phyloP scores from a whole-genome alignment of 768 basidiomycete genomes.

The Trametes meyenii region DNA sequence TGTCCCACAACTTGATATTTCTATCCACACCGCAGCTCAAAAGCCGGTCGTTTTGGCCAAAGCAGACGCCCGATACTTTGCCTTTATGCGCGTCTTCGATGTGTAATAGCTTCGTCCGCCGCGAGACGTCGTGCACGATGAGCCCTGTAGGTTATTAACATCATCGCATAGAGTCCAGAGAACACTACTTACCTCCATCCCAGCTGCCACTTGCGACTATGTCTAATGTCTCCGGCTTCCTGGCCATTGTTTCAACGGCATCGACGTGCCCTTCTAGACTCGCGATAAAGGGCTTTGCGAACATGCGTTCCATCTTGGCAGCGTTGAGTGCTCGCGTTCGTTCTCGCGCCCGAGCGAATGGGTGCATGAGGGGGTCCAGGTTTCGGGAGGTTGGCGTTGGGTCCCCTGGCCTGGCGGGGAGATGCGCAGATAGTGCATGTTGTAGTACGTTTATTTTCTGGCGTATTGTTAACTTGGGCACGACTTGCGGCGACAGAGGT shows the following conservation, averaged over 20 bases:
- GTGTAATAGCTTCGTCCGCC: conserved; percentile 53
- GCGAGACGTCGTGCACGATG: conserved; percentile 79
- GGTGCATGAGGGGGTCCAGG: conserved; percentile 93
- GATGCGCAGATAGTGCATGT: conserved; percentile 74
- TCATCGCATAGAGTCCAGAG: neutral
- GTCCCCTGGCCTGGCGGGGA: conserved; percentile 77
- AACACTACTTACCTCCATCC: conserved; percentile 78
- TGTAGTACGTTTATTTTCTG: conserved; percentile 89
- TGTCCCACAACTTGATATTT: conserved; percentile 82
- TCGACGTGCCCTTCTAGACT: conserved; percentile 92
- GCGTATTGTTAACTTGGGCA: neutral
- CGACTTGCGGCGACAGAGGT: neutral
- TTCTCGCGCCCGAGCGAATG: conserved; percentile 90
- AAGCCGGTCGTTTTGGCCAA: conserved; percentile 61
- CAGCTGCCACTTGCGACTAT: conserved; percentile 91
- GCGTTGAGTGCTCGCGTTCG: conserved; percentile 93
- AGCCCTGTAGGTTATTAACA: conserved; percentile 54
- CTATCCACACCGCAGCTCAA: conserved; percentile 84
- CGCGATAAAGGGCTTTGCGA: conserved; percentile 95
- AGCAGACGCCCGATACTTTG: conserved; percentile 82
- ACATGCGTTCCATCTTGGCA: conserved; percentile 95
- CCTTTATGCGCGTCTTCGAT: conserved; percentile 79
- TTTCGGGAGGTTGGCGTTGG: conserved; percentile 90
- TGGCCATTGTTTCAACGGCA: conserved; percentile 85
- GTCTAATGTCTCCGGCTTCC: conserved; percentile 71